Conservation (phyloP, 2,329 filamentous ascomycete genomes). For the Fusarium zealandicum region DNA sequence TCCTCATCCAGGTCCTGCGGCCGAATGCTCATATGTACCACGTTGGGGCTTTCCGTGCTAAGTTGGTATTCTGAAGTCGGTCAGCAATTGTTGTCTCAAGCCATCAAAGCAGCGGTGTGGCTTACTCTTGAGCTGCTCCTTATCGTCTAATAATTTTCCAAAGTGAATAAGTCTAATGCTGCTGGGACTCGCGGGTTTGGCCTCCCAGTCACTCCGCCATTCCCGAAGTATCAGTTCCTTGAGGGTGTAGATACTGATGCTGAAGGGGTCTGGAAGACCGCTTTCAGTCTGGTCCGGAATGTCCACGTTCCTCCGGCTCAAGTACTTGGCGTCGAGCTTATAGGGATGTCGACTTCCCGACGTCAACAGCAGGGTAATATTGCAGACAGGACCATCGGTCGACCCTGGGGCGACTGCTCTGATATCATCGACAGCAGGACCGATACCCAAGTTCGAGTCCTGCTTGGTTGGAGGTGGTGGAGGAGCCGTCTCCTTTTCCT, state of each 20-base stretch:
- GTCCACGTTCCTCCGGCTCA: conserved; percentile 79
- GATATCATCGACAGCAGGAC: conserved; percentile 53
- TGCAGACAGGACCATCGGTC: conserved; percentile 58
- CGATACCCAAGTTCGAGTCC: conserved; percentile 53
- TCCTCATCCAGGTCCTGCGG: conserved; percentile 87
- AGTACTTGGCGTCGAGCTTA: conserved; percentile 86
- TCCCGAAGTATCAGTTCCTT: conserved; percentile 94
- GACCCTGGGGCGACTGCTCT: conserved; percentile 44
- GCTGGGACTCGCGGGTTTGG: conserved; percentile 83
- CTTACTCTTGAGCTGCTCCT: conserved; percentile 82
- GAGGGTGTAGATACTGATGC: conserved; percentile 90
- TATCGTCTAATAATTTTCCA: conserved; percentile 89
- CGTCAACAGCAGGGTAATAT: conserved; percentile 83
- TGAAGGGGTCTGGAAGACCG: conserved; percentile 77
- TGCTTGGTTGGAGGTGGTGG: conserved; percentile 43
- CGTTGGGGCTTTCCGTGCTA: conserved; percentile 75
- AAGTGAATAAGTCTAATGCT: conserved; percentile 92
- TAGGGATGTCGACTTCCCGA: conserved; percentile 87
- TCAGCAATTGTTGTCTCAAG: conserved; percentile 3
- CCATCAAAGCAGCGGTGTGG: conserved; percentile 22
- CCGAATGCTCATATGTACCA: conserved; percentile 93
- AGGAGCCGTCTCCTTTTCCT: conserved; percentile 44
- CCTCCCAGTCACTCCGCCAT: conserved; percentile 92
- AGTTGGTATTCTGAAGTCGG: conserved; percentile 79
- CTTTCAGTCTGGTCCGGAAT: conserved; percentile 70